These are phyloP conservation scores for Lactarius sanguifluus DNA, from an alignment of 768 basidiomycete genomes.

Conservation along the genomic window DNA sequence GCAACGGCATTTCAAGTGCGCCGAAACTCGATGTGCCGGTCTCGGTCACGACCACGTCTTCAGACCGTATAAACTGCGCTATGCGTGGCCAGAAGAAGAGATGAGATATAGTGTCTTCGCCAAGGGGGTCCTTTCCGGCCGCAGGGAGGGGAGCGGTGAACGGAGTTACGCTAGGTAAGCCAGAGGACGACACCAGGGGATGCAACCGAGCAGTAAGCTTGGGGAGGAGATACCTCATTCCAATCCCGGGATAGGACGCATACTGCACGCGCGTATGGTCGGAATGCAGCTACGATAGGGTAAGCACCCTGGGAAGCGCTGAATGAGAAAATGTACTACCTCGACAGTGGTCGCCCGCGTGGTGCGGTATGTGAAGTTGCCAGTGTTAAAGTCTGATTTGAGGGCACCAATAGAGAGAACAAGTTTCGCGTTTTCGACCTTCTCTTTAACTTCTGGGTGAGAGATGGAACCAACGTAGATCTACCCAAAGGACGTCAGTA, in stretches of 20 bases:
- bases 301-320: background rate
- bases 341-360: slow-evolving; percentile 60
- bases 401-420: slow-evolving; percentile 72
- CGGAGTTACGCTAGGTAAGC: slow-evolving; percentile 47
- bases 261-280: slow-evolving; percentile 65
- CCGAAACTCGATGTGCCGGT: slow-evolving; percentile 90
- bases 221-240: slow-evolving; percentile 77
- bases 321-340: slow-evolving; percentile 38
- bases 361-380: slow-evolving; percentile 78
- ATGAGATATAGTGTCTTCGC: slow-evolving; percentile 61
- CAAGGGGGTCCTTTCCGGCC: slow-evolving; percentile 45
- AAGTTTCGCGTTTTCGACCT: slow-evolving; percentile 72
- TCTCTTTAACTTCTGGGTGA: slow-evolving; percentile 62
- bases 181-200: slow-evolving; percentile 42
- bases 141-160: slow-evolving; percentile 37
- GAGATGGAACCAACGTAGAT: slow-evolving; percentile 76
- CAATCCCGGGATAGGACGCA: slow-evolving; percentile 61
- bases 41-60: slow-evolving; percentile 83
- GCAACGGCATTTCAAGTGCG: slow-evolving; percentile 76
- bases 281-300: slow-evolving; percentile 64
- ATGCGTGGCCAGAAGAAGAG: slow-evolving; percentile 83
- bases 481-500: slow-evolving; percentile 38
- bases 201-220: slow-evolving; percentile 59
- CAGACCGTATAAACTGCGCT: slow-evolving; percentile 63
- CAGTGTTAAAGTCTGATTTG: slow-evolving; percentile 84